Evolutionary conservation across 192 early-diverging fungal genomes (phyloP).

Genomic region (Spinellus fusiger): DNA sequence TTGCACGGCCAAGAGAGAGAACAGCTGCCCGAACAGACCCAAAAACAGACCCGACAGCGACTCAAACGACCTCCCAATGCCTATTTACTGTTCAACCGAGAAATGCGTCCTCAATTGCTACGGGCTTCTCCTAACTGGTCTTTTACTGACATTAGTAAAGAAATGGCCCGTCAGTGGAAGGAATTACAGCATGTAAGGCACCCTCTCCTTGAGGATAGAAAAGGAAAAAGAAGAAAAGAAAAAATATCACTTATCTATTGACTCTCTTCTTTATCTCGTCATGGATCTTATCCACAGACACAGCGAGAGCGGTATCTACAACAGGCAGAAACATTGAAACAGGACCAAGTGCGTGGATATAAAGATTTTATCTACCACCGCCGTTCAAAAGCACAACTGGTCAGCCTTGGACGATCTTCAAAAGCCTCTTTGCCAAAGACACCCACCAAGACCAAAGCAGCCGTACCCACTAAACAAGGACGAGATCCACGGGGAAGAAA

Average conservation of each 20-base stretch:
- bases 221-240: conserved; percentile 4
- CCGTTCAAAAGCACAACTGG: conserved; percentile 52
- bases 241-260: not conserved
- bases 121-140: conserved; percentile 50
- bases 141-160: conserved; percentile 51
- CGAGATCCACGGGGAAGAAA: conserved; percentile 39
- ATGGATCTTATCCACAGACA: conserved; percentile 14
- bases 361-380: conserved; percentile 54
- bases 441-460: not conserved
- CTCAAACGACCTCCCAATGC: conserved; percentile 57
- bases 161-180: conserved; percentile 51
- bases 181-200: conserved; percentile 31
- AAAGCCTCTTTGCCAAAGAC: not conserved
- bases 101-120: conserved; percentile 51
- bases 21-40: not conserved
- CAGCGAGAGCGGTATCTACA: conserved; percentile 39
- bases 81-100: conserved; percentile 55
- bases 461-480: not conserved
- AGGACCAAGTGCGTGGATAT: conserved; percentile 43
- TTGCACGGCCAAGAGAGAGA: not conserved
- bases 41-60: conserved; percentile 12
- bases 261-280: not conserved
- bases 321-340: conserved; percentile 40
- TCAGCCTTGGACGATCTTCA: conserved; percentile 13
- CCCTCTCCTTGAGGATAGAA: not conserved